Evolutionary conservation across 1,284 basidiomycete genomes (phyloP).

Genomic region (Ceratobasidium sp.): DNA sequence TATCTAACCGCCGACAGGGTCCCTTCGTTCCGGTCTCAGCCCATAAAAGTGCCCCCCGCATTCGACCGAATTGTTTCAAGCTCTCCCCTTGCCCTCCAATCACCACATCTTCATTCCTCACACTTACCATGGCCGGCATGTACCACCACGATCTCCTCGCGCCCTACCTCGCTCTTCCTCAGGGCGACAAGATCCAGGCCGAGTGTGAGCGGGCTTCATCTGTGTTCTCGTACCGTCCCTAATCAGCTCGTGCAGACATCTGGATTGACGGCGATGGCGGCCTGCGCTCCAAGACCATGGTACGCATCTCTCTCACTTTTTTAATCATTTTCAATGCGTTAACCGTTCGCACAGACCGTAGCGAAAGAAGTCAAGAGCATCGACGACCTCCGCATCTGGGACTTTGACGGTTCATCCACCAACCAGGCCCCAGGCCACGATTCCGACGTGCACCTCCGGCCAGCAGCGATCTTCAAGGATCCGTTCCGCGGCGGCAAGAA

Average conservation of each 20-base stretch:
- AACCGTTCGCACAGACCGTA: constrained; percentile 68
- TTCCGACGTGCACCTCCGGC: constrained; percentile 98
- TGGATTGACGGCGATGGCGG: constrained; percentile 95
- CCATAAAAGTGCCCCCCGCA: constrained; percentile 4
- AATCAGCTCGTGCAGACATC: constrained; percentile 69
- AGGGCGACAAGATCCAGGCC: constrained; percentile 90
- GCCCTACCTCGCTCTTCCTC: constrained; percentile 82
- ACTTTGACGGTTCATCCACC: constrained; percentile 98
- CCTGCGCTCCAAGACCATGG: constrained; percentile 93
- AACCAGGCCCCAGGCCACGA: constrained; percentile 94
- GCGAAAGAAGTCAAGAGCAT: constrained; percentile 86
- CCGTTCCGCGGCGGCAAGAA: constrained; percentile 99
- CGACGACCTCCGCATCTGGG: constrained; percentile 92
- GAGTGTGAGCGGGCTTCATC: constrained; percentile 72
- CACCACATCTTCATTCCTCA: constrained; percentile 4
- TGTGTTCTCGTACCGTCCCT: constrained; percentile 43
- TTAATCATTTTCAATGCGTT: not conserved
- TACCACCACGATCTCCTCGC: constrained; percentile 78
- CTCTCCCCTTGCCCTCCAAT: constrained; percentile 22
- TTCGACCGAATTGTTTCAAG: not conserved
- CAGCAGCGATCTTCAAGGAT: constrained; percentile 97
- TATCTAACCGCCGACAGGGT: constrained; percentile 31
- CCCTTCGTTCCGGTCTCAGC: not conserved
- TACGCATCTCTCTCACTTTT: constrained; percentile 54
- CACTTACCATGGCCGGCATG: constrained; percentile 31